These are phyloP conservation scores for Cymbopogon flexuosus DNA, from an alignment of 202 grass and related monocot genomes.

Conservation along the genomic window DNA sequence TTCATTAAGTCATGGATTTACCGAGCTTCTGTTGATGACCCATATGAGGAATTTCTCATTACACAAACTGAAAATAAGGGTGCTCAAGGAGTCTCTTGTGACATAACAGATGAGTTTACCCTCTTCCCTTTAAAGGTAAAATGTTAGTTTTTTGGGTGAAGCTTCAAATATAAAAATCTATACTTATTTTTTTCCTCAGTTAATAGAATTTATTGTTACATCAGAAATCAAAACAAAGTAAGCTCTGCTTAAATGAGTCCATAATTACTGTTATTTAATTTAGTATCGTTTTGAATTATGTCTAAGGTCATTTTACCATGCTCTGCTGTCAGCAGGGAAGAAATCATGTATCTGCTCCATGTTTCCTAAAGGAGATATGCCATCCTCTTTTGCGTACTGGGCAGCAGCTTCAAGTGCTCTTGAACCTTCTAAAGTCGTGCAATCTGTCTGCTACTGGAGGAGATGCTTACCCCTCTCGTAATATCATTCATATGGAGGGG, in stretches of 20 bases:
- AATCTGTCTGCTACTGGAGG: conserved; percentile 45
- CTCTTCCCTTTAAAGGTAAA: conserved; percentile 40
- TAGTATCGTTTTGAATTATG: background rate
- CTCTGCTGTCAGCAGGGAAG: conserved; percentile 52
- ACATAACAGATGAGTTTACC: conserved; percentile 20
- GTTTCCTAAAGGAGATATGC: conserved; percentile 78
- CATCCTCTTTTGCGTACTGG: conserved; percentile 70
- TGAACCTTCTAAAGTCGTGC: conserved; percentile 79
- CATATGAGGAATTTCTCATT: conserved; percentile 82
- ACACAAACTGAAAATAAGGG: conserved; percentile 31
- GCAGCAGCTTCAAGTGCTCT: conserved; percentile 91
- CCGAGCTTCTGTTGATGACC: conserved; percentile 65
- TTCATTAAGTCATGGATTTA: conserved; percentile 99
- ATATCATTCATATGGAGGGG: conserved; percentile 50
- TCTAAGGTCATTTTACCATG: conserved; percentile 12
- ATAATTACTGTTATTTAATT: conserved; percentile 22
- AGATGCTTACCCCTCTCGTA: conserved; percentile 31
- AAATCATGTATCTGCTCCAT: conserved; percentile 68
- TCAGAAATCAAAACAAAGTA: conserved; percentile 2
- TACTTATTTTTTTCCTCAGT: background rate
- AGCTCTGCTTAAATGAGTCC: background rate
- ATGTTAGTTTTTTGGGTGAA: conserved; percentile 27
- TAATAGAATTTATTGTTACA: conserved; percentile 6
- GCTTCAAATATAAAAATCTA: conserved; percentile 15
- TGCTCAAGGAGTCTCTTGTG: conserved; percentile 24